Percentiles rank a stretch among this genome's conserved stretches.
Evolutionary conservation across 345 rosid genomes (phyloP).

Genomic region (Microcos paniculata): DNA sequence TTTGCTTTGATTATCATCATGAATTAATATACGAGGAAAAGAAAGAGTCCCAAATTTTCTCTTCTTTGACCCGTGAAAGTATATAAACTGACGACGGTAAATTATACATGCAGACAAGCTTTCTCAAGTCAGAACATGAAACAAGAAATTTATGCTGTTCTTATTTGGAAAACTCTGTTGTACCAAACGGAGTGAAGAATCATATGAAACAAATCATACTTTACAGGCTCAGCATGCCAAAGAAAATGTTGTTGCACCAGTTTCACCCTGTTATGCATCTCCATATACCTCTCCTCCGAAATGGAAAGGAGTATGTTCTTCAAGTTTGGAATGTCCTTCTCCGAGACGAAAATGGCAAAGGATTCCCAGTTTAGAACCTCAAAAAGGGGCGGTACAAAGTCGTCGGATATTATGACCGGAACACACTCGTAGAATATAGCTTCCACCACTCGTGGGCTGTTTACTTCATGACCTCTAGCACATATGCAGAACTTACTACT

Average conservation of each 20-base stretch:
- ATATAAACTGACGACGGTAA: neutral
- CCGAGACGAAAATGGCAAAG: slow-evolving; percentile 70
- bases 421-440: slow-evolving; percentile 87
- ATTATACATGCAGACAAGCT: neutral
- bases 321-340: slow-evolving; percentile 78
- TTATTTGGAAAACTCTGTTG: slow-evolving; percentile 63
- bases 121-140: neutral
- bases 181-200: slow-evolving; percentile 90
- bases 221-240: slow-evolving; percentile 76
- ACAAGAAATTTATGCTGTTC: neutral
- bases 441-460: slow-evolving; percentile 91
- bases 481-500: slow-evolving; percentile 96
- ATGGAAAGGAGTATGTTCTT: slow-evolving; percentile 70
- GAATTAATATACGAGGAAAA: neutral
- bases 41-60: neutral
- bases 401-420: slow-evolving; percentile 89
- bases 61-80: neutral
- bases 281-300: slow-evolving; percentile 43
- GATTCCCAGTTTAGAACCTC: slow-evolving; percentile 88
- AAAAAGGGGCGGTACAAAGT: slow-evolving; percentile 82
- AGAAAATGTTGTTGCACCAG: slow-evolving; percentile 91
- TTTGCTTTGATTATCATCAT: neutral
- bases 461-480: slow-evolving; percentile 84
- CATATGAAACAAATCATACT: slow-evolving; percentile 85
- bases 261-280: slow-evolving; percentile 79